phyloP scores from a whole-genome alignment of 2,329 filamentous ascomycete species.

The Stagonosporopsis cucurbitacearum region DNA sequence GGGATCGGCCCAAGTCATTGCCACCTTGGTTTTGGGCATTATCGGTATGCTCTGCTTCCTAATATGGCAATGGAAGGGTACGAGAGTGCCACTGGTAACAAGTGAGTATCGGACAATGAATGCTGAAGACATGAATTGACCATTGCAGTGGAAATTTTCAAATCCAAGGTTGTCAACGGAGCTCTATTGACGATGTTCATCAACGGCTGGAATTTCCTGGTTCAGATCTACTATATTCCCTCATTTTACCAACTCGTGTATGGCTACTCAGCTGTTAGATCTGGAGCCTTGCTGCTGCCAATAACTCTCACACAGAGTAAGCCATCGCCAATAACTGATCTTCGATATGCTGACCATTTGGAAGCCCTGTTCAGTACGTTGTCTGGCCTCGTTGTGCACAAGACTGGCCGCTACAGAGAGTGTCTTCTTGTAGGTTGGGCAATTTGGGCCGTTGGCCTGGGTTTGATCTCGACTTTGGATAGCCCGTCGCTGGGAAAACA shows the following conservation, averaged over 20 bases:
- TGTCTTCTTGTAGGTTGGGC: slow-evolving; percentile 30
- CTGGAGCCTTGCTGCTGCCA: slow-evolving; percentile 59
- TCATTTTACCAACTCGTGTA: slow-evolving; percentile 67
- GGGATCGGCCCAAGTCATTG: slow-evolving; percentile 59
- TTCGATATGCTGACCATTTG: neutral
- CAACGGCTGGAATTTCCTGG: slow-evolving; percentile 66
- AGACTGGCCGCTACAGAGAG: slow-evolving; percentile 28
- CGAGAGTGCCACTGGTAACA: slow-evolving; percentile 64
- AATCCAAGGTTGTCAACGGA: slow-evolving; percentile 26
- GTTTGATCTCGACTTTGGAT: slow-evolving; percentile 26
- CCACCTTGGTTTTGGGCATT: slow-evolving; percentile 60
- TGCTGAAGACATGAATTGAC: neutral
- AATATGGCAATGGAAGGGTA: slow-evolving; percentile 66
- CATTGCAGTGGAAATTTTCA: slow-evolving; percentile 26
- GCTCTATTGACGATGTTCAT: slow-evolving; percentile 57
- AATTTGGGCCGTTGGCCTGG: slow-evolving; percentile 28
- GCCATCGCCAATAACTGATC: neutral
- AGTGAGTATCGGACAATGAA: slow-evolving; percentile 40
- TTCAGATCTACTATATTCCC: slow-evolving; percentile 66
- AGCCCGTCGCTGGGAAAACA: slow-evolving; percentile 23
- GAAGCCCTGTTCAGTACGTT: slow-evolving; percentile 30
- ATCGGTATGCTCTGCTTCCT: slow-evolving; percentile 56
- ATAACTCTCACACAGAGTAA: slow-evolving; percentile 50
- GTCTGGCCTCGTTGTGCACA: slow-evolving; percentile 28
- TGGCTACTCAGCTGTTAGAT: slow-evolving; percentile 55